Base-by-base conservation (phyloP, 2,329 filamentous ascomycete genomes). In the Fusarium neocosmosporiellum region DNA sequence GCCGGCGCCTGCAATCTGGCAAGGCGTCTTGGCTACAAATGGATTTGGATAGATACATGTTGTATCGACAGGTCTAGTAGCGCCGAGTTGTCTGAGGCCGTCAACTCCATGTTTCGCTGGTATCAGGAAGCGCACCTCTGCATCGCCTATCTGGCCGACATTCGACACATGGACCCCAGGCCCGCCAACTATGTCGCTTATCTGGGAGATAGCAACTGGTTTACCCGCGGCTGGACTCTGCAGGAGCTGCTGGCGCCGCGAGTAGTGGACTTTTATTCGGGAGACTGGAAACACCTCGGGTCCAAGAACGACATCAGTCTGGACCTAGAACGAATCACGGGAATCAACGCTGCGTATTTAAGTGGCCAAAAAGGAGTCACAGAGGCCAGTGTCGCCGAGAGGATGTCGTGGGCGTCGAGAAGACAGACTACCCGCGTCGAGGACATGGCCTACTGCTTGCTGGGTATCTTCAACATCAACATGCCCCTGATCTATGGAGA, bases 401-500 rank as follows among this genome's bases (percentile, higher is more conserved):
- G 54, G 10, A 68, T 65, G 62, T 61, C 48, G 2, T 68, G 66
- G 66, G 66, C 66, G 1, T 54, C 66, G 5, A 14, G 20, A 9
- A 34, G 66, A n/a, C 24, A 33, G 18, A 65, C 62, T 1, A 58
- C 57, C 5, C 59, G 62, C n/a, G 27, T 24, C 7, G 66, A 68
- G 16, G 65, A 67, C 7, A 27, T 34, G 3, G 55, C 65, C 4
- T 65, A 67, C 27, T 65, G 65, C 20, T 14, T 67, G 7, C 41
- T 67, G 46, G 65, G 65, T 3, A 41, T 67, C 5, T 67, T 67
- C 7, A 53, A 60, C 37, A 59, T 67, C 7, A 65, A 55, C 22
- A 61, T 67, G 65, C 65, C 65, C 1, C 33, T 67, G 33, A 39
- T 67, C 37, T 67, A 67, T 9, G 65, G 65, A 4, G 65, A 67